Evolutionary conservation across 2,329 filamentous ascomycete genomes (phyloP).

Genomic region (Metarhizium guizhouense): DNA sequence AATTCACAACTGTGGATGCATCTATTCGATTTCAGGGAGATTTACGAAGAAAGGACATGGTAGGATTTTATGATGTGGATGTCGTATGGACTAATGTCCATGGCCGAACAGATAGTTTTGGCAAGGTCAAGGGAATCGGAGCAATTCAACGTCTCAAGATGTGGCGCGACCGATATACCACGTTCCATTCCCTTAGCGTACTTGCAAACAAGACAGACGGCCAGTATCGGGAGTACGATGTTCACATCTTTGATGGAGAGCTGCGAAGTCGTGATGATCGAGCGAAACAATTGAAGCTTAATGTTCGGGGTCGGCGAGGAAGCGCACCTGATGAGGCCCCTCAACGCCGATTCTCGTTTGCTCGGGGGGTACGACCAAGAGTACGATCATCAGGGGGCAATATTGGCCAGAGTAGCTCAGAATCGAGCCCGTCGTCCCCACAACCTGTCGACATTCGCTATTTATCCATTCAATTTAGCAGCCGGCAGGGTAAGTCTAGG

Average conservation of each 20-base stretch:
- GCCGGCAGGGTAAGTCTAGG: slow-evolving; percentile 31
- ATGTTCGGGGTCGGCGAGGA: slow-evolving; percentile 29
- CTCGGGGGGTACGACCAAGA: slow-evolving; percentile 32
- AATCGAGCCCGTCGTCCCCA: slow-evolving; percentile 14
- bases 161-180: slow-evolving; percentile 40
- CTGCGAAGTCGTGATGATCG: slow-evolving; percentile 36
- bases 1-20: slow-evolving; percentile 38
- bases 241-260: slow-evolving; percentile 38
- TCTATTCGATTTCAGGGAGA: slow-evolving; percentile 42
- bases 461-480: slow-evolving; percentile 40
- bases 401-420: slow-evolving; percentile 10
- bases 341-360: slow-evolving; percentile 33
- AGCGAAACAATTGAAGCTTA: slow-evolving; percentile 35
- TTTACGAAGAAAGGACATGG: slow-evolving; percentile 35
- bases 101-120: slow-evolving; percentile 39
- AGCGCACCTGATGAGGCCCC: slow-evolving; percentile 29
- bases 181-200: slow-evolving; percentile 37
- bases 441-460: slow-evolving; percentile 34
- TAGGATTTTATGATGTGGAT: slow-evolving; percentile 44
- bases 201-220: slow-evolving; percentile 38
- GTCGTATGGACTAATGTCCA: slow-evolving; percentile 43
- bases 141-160: slow-evolving; percentile 44
- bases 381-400: slow-evolving; percentile 21
- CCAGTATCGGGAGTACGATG: slow-evolving; percentile 37
- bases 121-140: slow-evolving; percentile 40